These are phyloP conservation scores for Cordyceps cateniannulata DNA, from an alignment of 2,329 filamentous ascomycete genomes.

Conservation along the genomic window DNA sequence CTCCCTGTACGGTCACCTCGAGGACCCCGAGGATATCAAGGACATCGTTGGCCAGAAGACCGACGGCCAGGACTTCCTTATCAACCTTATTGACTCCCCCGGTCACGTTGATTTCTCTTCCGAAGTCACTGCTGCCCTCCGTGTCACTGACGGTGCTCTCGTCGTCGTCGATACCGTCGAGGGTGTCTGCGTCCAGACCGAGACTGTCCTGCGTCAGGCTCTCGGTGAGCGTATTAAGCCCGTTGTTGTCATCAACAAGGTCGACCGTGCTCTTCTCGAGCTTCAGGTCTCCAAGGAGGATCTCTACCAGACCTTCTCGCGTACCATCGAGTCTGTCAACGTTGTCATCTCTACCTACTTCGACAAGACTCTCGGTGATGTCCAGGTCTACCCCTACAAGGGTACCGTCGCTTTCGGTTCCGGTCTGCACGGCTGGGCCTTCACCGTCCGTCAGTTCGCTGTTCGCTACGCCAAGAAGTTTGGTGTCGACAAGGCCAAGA, in stretches of 20 bases:
- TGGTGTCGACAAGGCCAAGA: conserved; percentile 99
- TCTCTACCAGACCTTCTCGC: conserved; percentile 98
- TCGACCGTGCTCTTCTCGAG: conserved; percentile 98
- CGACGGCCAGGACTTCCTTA: conserved; percentile 93
- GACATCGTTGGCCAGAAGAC: conserved; percentile 86
- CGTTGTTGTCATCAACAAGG: conserved; percentile 99
- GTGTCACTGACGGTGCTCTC: conserved; percentile 99
- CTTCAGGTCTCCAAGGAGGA: conserved; percentile 98
- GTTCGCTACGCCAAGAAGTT: conserved; percentile 98
- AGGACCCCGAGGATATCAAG: conserved; percentile 80
- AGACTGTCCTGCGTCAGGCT: conserved; percentile 98
- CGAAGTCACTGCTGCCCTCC: conserved; percentile 97
- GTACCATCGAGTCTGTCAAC: conserved; percentile 99
- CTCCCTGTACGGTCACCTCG: conserved; percentile 86
- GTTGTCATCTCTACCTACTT: conserved; percentile 99
- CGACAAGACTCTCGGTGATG: conserved; percentile 93
- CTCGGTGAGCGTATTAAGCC: conserved; percentile 99
- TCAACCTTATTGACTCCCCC: conserved; percentile 99
- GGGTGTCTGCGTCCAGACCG: conserved; percentile 99
- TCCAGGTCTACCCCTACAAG: conserved; percentile 96
- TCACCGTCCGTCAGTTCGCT: conserved; percentile 98
- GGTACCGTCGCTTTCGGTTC: conserved; percentile 98
- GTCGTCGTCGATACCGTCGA: conserved; percentile 99
- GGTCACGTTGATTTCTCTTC: conserved; percentile 99
- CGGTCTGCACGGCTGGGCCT: conserved; percentile 99